Evolutionary conservation across 352 stramenopile species (phyloP).

Genomic region (Globisporangium ultimum): DNA sequence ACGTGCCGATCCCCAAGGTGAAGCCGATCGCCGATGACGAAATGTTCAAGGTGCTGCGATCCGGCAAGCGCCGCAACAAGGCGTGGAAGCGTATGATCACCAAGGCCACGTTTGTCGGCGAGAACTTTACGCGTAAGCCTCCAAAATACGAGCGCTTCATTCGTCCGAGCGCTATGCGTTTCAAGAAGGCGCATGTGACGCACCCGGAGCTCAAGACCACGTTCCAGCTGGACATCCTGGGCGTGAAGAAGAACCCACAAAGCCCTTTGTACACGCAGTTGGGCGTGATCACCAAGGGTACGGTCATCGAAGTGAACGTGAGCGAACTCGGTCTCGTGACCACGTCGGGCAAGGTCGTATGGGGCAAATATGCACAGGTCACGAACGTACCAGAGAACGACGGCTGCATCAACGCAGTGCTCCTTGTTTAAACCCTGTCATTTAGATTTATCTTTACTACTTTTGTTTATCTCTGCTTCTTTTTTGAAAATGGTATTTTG

Average conservation of each 20-base stretch:
- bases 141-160: slow-evolving; percentile 99
- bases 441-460: slow-evolving; percentile 34
- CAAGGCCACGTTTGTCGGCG: slow-evolving; percentile 98
- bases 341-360: slow-evolving; percentile 99
- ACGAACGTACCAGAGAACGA: slow-evolving; percentile 99
- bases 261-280: slow-evolving; percentile 96
- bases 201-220: slow-evolving; percentile 99
- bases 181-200: slow-evolving; percentile 99
- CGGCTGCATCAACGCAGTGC: slow-evolving; percentile 98
- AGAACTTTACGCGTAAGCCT: slow-evolving; percentile 99
- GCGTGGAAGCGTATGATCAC: slow-evolving; percentile 90
- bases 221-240: slow-evolving; percentile 99
- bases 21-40: slow-evolving; percentile 99
- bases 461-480: neutral
- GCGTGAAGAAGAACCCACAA: slow-evolving; percentile 99
- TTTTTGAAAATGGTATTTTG: neutral
- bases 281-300: slow-evolving; percentile 99
- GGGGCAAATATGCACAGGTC: slow-evolving; percentile 99
- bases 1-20: slow-evolving; percentile 98
- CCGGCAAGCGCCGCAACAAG: slow-evolving; percentile 96
- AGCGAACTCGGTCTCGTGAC: slow-evolving; percentile 99
- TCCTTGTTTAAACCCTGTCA: slow-evolving; percentile 93
- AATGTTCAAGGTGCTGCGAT: slow-evolving; percentile 99
- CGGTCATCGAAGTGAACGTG: slow-evolving; percentile 98
- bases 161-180: slow-evolving; percentile 96